phyloP scores from a whole-genome alignment of 345 rosid genomes.

The Orychophragmus violaceus region DNA sequence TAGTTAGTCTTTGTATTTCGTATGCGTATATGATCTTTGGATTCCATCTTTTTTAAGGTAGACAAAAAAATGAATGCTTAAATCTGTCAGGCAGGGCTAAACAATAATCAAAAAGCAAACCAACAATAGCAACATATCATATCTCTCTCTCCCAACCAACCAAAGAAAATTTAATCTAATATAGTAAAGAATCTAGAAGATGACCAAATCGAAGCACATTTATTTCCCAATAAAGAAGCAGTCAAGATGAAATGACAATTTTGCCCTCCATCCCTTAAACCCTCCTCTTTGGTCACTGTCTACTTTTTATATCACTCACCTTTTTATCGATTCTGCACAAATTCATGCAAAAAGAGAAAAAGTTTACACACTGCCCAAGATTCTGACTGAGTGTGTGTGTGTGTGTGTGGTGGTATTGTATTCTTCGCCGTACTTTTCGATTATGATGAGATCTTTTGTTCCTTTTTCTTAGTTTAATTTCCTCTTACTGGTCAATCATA shows the following conservation, averaged over 20 bases:
- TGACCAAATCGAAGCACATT: too few relatives aligned
- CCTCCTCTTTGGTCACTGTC: background rate
- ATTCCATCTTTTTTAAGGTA: too few relatives aligned
- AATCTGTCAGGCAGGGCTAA: too few relatives aligned
- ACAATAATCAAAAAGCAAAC: too few relatives aligned
- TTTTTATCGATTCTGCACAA: conserved; percentile 1
- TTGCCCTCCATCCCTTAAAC: background rate
- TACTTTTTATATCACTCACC: background rate
- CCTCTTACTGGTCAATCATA: background rate
- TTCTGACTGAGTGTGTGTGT: conserved; percentile 9
- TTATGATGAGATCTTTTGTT: background rate
- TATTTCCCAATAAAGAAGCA: background rate
- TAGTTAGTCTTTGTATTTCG: too few relatives aligned
- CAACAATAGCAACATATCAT: too few relatives aligned
- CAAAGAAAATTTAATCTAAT: too few relatives aligned
- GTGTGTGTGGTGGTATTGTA: conserved; percentile 21
- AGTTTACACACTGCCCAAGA: conserved; percentile 22
- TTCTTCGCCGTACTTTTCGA: conserved; percentile 15
- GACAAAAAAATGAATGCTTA: too few relatives aligned
- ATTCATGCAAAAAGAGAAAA: conserved; percentile 25
- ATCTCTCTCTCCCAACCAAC: too few relatives aligned
- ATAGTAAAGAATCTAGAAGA: too few relatives aligned
- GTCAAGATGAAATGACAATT: conserved; percentile 1
- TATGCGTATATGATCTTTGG: too few relatives aligned
- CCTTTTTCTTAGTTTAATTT: background rate